Evolutionary conservation across 331 rosid species (phyloP).

Genomic region (Malus hybrid): DNA sequence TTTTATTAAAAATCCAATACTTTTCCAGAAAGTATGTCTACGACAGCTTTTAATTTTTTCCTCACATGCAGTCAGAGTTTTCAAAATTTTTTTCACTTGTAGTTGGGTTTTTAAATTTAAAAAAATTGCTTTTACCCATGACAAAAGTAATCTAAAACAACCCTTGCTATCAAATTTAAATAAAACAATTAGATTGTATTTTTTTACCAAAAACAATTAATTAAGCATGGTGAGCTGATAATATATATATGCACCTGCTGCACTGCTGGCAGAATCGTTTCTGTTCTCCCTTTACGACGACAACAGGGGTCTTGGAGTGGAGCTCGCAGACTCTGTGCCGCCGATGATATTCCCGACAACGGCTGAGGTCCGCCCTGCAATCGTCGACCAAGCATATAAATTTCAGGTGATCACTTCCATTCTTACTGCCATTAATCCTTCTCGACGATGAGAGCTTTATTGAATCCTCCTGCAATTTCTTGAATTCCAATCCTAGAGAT

Average conservation of each 20-base stretch:
- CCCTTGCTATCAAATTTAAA: not conserved
- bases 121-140: too few relatives aligned
- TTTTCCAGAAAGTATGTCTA: too few relatives aligned
- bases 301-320: slow-evolving; percentile 81
- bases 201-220: too few relatives aligned
- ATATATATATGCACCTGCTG: slow-evolving; percentile 57
- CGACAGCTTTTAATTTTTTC: too few relatives aligned
- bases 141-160: too few relatives aligned
- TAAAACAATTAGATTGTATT: not conserved
- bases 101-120: too few relatives aligned
- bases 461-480: not conserved
- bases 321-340: slow-evolving; percentile 86
- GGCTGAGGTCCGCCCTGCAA: slow-evolving; percentile 65
- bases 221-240: not conserved
- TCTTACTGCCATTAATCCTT: not conserved
- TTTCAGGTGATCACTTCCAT: slow-evolving; percentile 15
- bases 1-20: too few relatives aligned
- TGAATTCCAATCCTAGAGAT: slow-evolving; percentile 33
- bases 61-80: too few relatives aligned
- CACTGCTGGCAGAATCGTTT: slow-evolving; percentile 98
- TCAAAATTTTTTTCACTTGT: too few relatives aligned
- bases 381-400: slow-evolving; percentile 67
- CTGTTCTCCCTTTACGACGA: slow-evolving; percentile 57
- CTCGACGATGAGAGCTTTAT: not conserved
- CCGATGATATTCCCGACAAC: slow-evolving; percentile 76